A percentile compares a stretch with the other conserved stretches of the same genome.
These are phyloP conservation scores for Pseudonectria buxi DNA, from an alignment of 2,329 filamentous ascomycete species.

Conservation along the genomic window DNA sequence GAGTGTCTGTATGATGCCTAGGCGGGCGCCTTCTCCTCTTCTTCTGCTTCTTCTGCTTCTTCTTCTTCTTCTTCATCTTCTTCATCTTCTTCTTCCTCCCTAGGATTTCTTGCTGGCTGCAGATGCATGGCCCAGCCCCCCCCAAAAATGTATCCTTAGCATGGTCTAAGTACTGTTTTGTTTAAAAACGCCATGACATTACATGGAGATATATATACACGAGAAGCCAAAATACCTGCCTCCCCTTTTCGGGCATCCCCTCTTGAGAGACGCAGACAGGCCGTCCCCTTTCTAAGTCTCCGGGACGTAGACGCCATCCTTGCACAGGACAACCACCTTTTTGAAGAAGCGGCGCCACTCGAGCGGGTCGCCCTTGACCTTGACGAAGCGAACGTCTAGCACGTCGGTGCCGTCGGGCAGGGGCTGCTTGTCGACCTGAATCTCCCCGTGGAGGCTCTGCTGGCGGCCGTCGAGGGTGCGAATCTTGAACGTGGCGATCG, in stretches of 20 bases:
- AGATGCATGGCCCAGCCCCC: too few relatives aligned
- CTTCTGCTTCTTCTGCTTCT: too few relatives aligned
- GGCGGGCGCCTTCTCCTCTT: too few relatives aligned
- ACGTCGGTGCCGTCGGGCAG: conserved; percentile 54
- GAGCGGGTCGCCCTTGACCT: conserved; percentile 89
- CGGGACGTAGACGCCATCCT: conserved; percentile 66
- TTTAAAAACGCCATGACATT: too few relatives aligned
- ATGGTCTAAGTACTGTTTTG: too few relatives aligned
- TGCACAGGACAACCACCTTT: conserved; percentile 80
- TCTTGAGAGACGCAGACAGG: conserved; percentile 6
- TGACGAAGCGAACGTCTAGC: conserved; percentile 84
- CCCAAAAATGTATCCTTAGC: too few relatives aligned
- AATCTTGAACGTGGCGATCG: conserved; percentile 61
- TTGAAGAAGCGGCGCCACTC: conserved; percentile 98
- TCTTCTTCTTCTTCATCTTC: too few relatives aligned
- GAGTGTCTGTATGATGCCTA: too few relatives aligned
- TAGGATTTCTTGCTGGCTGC: too few relatives aligned
- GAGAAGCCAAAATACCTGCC: background rate
- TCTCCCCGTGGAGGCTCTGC: conserved; percentile 68
- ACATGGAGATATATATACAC: background rate
- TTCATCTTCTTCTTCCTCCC: too few relatives aligned
- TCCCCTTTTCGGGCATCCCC: background rate
- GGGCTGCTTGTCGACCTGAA: conserved; percentile 61
- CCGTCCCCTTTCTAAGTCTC: conserved; percentile 29
- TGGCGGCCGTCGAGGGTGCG: conserved; percentile 65